Evolutionary conservation across 2,329 filamentous ascomycete genomes (phyloP), one percentile per base, ranked within the genome.

Genomic region (Coleophoma cylindrospora): DNA sequence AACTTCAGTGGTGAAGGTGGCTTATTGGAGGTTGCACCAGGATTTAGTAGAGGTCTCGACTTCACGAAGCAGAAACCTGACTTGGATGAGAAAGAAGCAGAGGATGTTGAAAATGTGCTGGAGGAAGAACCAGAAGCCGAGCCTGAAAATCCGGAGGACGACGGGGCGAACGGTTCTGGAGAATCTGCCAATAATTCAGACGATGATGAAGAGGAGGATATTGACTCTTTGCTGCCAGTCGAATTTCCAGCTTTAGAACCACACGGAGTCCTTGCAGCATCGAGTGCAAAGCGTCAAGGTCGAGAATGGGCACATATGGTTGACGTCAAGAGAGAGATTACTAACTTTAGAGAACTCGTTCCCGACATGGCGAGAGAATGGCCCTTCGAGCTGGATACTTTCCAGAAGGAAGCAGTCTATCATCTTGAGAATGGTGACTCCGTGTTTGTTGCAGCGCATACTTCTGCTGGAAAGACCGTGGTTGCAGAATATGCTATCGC

Each of bases 251-350:
- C 95, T 12, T 68, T 99, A 7, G 89, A 95, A 58, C 90, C 94
- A 10, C 88, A 86, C 63, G 84, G 85, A n/a, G 79, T 83, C 19
- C 80, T 96, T 32, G 79, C 87, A 17, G 74, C 86, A 47, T 84
- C 87, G 9, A 81, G 83, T 53, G 76, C 84, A 53, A 88, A 85
- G 63, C 88, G 87, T 62, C 83, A 83, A 37, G 87, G 88, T 7
- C 86, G 81, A 61, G 90, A 97, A 71, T 99, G 94, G 92, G 94
- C 94, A 47, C 94, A 99, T 70, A 95, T 99, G 84, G 92, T 99
- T 2, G 92, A 99, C 66, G 86, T 97, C 59, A 91, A 92, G 62
- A 83, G 90, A 52, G 89, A 92, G 47, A 95, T 97, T 61, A 77
- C 88, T n/a, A 97, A 97, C 64, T 97, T 99, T 68, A 77, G 80